A percentile compares a stretch with the other conserved stretches of the same genome.
These are phyloP conservation scores for Eucalyptus cloeziana DNA, from an alignment of 345 rosid genomes.

Conservation along the genomic window DNA sequence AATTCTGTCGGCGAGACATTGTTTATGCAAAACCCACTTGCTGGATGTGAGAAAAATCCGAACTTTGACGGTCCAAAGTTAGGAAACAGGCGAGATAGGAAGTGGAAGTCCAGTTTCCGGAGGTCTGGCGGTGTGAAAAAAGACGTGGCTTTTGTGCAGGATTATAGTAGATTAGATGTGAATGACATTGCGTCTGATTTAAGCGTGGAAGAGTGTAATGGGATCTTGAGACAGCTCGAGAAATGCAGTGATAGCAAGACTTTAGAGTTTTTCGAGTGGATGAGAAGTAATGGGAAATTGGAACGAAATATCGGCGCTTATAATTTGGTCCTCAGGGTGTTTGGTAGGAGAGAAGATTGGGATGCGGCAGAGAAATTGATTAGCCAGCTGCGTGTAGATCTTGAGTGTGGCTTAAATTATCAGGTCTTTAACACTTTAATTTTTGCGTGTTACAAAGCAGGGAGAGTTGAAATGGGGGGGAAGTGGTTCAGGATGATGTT, in stretches of 20 bases:
- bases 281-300: slow-evolving; percentile 57
- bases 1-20: neutral
- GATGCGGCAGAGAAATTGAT: slow-evolving; percentile 46
- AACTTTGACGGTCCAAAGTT: neutral
- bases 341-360: slow-evolving; percentile 73
- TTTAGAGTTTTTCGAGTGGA: slow-evolving; percentile 68
- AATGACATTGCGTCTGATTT: slow-evolving; percentile 23
- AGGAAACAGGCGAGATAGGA: neutral
- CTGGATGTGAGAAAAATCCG: neutral
- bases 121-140: neutral
- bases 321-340: slow-evolving; percentile 58
- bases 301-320: slow-evolving; percentile 50
- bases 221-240: slow-evolving; percentile 61
- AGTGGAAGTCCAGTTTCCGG: neutral
- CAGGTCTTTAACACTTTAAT: slow-evolving; percentile 69
- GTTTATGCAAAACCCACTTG: slow-evolving; percentile 6
- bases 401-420: slow-evolving; percentile 23
- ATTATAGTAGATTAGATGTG: slow-evolving; percentile 22
- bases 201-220: slow-evolving; percentile 48
- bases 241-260: slow-evolving; percentile 39
- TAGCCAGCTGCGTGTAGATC: slow-evolving; percentile 15
- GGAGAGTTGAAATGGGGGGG: slow-evolving; percentile 32
- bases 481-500: slow-evolving; percentile 83
- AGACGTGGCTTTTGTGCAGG: neutral
- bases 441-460: slow-evolving; percentile 46